phyloP scores from a whole-genome alignment of 768 basidiomycete species.

The Auriscalpium orientale region DNA sequence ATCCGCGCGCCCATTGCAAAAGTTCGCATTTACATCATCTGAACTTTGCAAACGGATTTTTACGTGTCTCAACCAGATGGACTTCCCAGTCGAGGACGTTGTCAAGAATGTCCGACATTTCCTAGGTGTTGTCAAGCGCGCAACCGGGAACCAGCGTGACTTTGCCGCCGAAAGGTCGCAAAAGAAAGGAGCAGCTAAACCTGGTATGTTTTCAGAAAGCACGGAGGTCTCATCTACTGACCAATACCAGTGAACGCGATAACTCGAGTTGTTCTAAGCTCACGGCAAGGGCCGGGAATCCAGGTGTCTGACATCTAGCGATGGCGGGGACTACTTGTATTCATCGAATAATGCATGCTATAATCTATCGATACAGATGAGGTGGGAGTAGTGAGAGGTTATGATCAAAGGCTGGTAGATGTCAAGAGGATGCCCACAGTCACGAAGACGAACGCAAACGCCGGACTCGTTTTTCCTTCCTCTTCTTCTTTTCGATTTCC shows the following conservation, averaged over 20 bases:
- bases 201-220: constrained; percentile 22
- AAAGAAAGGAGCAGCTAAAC: constrained; percentile 33
- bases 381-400: not conserved
- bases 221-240: not conserved
- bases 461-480: constrained; percentile 22
- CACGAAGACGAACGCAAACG: not conserved
- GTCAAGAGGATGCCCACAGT: not conserved
- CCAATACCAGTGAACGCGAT: constrained; percentile 58
- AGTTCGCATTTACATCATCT: constrained; percentile 33
- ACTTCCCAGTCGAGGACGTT: constrained; percentile 70
- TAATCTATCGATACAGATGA: not conserved
- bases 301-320: constrained; percentile 68
- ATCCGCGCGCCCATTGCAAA: constrained; percentile 78
- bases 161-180: constrained; percentile 34
- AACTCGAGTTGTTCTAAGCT: constrained; percentile 76
- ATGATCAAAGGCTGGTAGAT: not conserved
- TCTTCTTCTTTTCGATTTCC: constrained; percentile 33
- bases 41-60: not conserved
- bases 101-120: constrained; percentile 75
- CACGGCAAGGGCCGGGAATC: constrained; percentile 84
- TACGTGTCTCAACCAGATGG: constrained; percentile 39
- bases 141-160: constrained; percentile 62
- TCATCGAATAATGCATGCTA: not conserved
- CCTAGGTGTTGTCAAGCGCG: constrained; percentile 63
- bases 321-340: not conserved